A percentile compares a stretch with the other conserved stretches of the same genome.
Evolutionary conservation across 2,329 filamentous ascomycete genomes (phyloP).

Genomic region (Hypoxylon sp.): DNA sequence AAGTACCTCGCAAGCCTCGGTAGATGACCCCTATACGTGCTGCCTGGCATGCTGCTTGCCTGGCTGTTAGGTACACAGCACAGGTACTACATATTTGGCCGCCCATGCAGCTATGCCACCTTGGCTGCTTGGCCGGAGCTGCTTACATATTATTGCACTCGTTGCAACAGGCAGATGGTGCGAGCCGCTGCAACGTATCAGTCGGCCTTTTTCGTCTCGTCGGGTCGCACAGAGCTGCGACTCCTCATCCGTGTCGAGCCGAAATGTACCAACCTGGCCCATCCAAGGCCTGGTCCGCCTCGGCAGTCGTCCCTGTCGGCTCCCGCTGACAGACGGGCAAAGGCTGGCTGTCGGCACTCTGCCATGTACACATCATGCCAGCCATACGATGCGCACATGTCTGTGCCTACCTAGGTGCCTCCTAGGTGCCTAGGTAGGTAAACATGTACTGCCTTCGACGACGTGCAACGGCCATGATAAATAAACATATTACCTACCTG

Average conservation of each 20-base stretch:
- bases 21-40: too few species aligned
- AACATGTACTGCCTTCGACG: too few species aligned
- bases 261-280: slow-evolving; percentile 2
- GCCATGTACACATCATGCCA: neutral
- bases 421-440: too few species aligned
- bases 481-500: too few species aligned
- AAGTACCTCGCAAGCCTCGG: too few species aligned
- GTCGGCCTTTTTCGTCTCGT: slow-evolving; percentile 20
- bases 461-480: too few species aligned
- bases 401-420: too few species aligned
- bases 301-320: slow-evolving; percentile 24
- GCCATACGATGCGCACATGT: too few species aligned
- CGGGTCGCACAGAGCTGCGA: neutral
- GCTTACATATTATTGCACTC: slow-evolving; percentile 28
- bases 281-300: slow-evolving; percentile 11
- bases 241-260: slow-evolving; percentile 19
- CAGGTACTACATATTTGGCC: neutral
- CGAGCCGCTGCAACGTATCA: slow-evolving; percentile 35
- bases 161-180: slow-evolving; percentile 2
- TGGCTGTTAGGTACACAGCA: neutral
- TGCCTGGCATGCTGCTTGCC: too few species aligned
- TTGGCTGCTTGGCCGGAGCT: slow-evolving; percentile 13
- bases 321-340: slow-evolving; percentile 15
- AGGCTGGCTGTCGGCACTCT: neutral
- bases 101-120: neutral